A percentile compares a stretch with the other conserved stretches of the same genome.
Evolutionary conservation across 1,284 basidiomycete species (phyloP).

Genomic region (Irpex sp.): DNA sequence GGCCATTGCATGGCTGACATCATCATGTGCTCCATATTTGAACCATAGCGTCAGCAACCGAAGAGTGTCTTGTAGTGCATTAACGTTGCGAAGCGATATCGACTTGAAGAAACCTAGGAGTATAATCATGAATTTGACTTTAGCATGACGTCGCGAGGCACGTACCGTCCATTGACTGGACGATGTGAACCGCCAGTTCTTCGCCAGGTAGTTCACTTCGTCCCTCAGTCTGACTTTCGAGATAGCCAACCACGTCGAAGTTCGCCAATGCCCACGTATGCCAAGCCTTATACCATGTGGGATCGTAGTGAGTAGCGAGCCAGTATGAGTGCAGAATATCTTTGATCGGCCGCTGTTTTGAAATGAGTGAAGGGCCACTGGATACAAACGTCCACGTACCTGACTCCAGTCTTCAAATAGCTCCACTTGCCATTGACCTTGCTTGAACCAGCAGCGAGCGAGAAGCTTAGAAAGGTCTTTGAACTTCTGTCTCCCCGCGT

Average conservation of each 20-base stretch:
- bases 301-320: conserved; percentile 89
- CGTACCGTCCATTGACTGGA: conserved; percentile 90
- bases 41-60: conserved; percentile 97
- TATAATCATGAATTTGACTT: background rate
- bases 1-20: conserved; percentile 89
- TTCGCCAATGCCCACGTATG: conserved; percentile 98
- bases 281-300: conserved; percentile 98
- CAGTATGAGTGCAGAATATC: conserved; percentile 86
- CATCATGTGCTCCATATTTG: conserved; percentile 91
- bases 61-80: conserved; percentile 93
- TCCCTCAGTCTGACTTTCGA: conserved; percentile 67
- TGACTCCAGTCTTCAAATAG: conserved; percentile 77
- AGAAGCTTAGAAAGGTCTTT: conserved; percentile 83
- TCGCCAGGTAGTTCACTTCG: conserved; percentile 67
- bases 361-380: background rate
- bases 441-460: conserved; percentile 97
- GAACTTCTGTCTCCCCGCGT: conserved; percentile 56
- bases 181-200: conserved; percentile 82
- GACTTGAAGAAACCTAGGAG: conserved; percentile 89
- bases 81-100: conserved; percentile 86
- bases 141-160: background rate
- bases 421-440: conserved; percentile 91
- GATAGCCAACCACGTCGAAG: conserved; percentile 88
- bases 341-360: conserved; percentile 64
- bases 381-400: conserved; percentile 40